A percentile compares a stretch with the other conserved stretches of the same genome.
These are phyloP conservation scores for Volutella citrinella DNA, from an alignment of 2,329 filamentous ascomycete genomes.

Conservation along the genomic window DNA sequence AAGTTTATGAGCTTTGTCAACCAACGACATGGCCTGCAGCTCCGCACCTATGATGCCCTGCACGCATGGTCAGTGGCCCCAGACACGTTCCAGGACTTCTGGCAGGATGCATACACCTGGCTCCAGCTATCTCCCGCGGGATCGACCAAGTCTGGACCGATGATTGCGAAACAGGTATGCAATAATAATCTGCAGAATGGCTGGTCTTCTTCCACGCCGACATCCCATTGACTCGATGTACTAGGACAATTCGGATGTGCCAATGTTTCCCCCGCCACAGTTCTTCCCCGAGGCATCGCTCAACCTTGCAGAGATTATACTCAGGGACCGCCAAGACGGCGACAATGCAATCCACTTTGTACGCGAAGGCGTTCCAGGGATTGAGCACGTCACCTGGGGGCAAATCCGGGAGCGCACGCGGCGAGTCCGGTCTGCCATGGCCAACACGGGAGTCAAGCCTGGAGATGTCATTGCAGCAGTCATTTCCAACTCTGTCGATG, in stretches of 20 bases:
- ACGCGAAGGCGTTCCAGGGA: constrained; percentile 1
- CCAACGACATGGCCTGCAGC: neutral
- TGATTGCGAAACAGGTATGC: neutral
- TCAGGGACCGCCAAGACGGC: constrained; percentile 3
- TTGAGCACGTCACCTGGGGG: constrained; percentile 3
- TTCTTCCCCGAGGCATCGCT: constrained; percentile 6
- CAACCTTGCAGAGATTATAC: constrained; percentile 6
- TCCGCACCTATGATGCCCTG: constrained; percentile 7
- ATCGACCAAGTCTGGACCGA: neutral
- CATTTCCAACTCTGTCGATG: constrained; percentile 10
- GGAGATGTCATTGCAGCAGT: constrained; percentile 8
- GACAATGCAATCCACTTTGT: constrained; percentile 6
- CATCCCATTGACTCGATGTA: neutral
- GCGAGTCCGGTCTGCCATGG: constrained; percentile 1
- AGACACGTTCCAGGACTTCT: constrained; percentile 3
- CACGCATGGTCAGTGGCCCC: constrained; percentile 8
- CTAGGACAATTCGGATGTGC: neutral
- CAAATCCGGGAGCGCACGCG: constrained; percentile 1
- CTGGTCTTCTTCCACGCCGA: no score
- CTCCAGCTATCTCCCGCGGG: constrained; percentile 1
- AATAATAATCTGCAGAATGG: no score
- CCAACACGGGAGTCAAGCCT: neutral
- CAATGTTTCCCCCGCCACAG: constrained; percentile 5
- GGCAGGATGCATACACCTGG: constrained; percentile 10
- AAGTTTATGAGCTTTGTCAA: constrained; percentile 8